A percentile compares a stretch with the other conserved stretches of the same genome.
Conservation (phyloP, 140 eudicot species). For the Stevia rebaudiana region DNA sequence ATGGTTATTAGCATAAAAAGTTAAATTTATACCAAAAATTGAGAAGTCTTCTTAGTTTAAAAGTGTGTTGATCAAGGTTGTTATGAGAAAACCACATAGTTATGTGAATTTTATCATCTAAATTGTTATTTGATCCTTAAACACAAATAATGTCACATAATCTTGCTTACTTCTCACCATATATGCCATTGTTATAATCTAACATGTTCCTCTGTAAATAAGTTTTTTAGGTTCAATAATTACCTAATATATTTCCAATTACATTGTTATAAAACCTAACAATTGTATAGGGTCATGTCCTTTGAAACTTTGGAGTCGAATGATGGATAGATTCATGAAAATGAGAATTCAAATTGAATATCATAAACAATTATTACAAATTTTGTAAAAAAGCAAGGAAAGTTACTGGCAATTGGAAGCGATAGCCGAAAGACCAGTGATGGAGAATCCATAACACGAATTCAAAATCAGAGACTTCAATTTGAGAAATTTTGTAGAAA, state of each 20-base stretch:
- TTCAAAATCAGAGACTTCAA: constrained; percentile 62
- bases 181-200: neutral
- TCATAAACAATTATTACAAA: neutral
- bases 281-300: neutral
- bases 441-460: constrained; percentile 69
- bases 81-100: too few relatives aligned
- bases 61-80: too few relatives aligned
- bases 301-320: neutral
- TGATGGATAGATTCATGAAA: neutral
- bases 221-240: neutral
- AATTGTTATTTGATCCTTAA: too few relatives aligned
- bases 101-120: too few relatives aligned
- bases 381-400: neutral
- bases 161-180: too few relatives aligned
- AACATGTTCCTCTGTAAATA: neutral
- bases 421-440: constrained; percentile 74
- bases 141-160: too few relatives aligned
- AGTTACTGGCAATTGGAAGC: constrained; percentile 77
- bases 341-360: neutral
- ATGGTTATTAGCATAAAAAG: neutral
- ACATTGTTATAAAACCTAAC: neutral
- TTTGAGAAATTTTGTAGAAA: constrained; percentile 38
- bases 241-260: neutral
- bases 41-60: neutral
- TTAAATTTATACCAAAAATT: neutral